Evolutionary conservation across 805 yeast genomes (phyloP).

Genomic region (Hanseniaspora occidentalis): DNA sequence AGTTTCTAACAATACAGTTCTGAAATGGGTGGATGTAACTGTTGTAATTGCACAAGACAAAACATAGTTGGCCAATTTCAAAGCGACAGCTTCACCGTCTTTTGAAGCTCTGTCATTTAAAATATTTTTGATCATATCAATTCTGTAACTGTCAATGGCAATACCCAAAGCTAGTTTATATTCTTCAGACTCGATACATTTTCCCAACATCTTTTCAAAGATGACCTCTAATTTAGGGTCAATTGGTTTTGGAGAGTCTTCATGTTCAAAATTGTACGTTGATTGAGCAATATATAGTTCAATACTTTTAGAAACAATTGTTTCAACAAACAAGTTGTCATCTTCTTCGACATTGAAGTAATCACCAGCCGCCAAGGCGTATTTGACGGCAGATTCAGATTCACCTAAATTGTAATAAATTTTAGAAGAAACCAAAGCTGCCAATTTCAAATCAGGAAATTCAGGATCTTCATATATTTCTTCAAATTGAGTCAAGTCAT

Average conservation of each 20-base stretch:
- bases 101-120: slow-evolving; percentile 29
- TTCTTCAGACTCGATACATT: slow-evolving; percentile 64
- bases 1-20: slow-evolving; percentile 47
- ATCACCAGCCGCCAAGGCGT: slow-evolving; percentile 73
- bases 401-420: slow-evolving; percentile 89
- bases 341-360: slow-evolving; percentile 50
- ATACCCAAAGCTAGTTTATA: slow-evolving; percentile 78
- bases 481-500: slow-evolving; percentile 76
- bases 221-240: slow-evolving; percentile 55
- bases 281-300: slow-evolving; percentile 63
- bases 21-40: slow-evolving; percentile 52
- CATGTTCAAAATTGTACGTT: slow-evolving; percentile 33
- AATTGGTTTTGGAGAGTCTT: slow-evolving; percentile 24
- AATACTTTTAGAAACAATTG: slow-evolving; percentile 88
- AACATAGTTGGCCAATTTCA: slow-evolving; percentile 56
- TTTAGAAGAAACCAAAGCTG: slow-evolving; percentile 87
- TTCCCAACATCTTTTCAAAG: slow-evolving; percentile 76
- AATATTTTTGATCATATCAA: slow-evolving; percentile 62
- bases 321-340: slow-evolving; percentile 82
- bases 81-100: slow-evolving; percentile 39
- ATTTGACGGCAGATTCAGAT: slow-evolving; percentile 79
- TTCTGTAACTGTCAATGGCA: slow-evolving; percentile 74
- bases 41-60: slow-evolving; percentile 61
- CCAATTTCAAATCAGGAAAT: slow-evolving; percentile 67
- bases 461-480: slow-evolving; percentile 76